A percentile compares a stretch with the other conserved stretches of the same genome.
These are phyloP conservation scores for Aspergillus proliferans DNA, from an alignment of 2,329 filamentous ascomycete species.

Conservation along the genomic window DNA sequence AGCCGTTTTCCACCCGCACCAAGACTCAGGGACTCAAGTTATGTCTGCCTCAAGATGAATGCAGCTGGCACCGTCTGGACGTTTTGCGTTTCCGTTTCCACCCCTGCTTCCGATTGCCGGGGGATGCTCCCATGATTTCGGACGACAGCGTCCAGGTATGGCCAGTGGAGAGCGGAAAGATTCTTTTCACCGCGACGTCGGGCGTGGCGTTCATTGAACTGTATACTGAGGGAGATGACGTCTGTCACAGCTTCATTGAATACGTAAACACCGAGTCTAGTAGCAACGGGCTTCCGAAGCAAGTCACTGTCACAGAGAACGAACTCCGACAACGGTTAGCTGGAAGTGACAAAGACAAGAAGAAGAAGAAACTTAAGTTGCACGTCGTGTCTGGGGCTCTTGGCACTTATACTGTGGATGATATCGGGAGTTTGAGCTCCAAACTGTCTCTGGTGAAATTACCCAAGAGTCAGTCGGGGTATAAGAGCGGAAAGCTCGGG, in stretches of 20 bases:
- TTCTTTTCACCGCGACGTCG: conserved; percentile 70
- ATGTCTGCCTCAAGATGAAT: conserved; percentile 73
- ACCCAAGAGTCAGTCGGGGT: conserved; percentile 67
- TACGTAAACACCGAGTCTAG: conserved; percentile 59
- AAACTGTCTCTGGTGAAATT: conserved; percentile 71
- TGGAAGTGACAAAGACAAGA: conserved; percentile 61
- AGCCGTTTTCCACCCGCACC: conserved; percentile 81
- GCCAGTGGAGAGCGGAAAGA: conserved; percentile 69
- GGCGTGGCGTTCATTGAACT: conserved; percentile 84
- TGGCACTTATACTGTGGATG: conserved; percentile 67
- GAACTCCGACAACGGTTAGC: conserved; percentile 67
- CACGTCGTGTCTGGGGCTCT: conserved; percentile 71
- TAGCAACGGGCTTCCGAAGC: conserved; percentile 57
- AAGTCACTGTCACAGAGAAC: conserved; percentile 67
- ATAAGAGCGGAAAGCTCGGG: conserved; percentile 68
- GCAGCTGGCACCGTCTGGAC: conserved; percentile 85
- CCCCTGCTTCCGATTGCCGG: conserved; percentile 79
- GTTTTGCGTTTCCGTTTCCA: conserved; percentile 83
- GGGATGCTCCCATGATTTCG: conserved; percentile 57
- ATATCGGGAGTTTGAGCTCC: conserved; percentile 63
- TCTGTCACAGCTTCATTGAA: conserved; percentile 77
- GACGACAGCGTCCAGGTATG: conserved; percentile 82
- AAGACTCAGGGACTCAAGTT: conserved; percentile 70
- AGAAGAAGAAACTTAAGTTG: conserved; percentile 58
- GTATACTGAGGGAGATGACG: conserved; percentile 68